A percentile compares a stretch with the other conserved stretches of the same genome.
phyloP scores from a whole-genome alignment of 2,329 filamentous ascomycete species.

The Sporothrix protearum region DNA sequence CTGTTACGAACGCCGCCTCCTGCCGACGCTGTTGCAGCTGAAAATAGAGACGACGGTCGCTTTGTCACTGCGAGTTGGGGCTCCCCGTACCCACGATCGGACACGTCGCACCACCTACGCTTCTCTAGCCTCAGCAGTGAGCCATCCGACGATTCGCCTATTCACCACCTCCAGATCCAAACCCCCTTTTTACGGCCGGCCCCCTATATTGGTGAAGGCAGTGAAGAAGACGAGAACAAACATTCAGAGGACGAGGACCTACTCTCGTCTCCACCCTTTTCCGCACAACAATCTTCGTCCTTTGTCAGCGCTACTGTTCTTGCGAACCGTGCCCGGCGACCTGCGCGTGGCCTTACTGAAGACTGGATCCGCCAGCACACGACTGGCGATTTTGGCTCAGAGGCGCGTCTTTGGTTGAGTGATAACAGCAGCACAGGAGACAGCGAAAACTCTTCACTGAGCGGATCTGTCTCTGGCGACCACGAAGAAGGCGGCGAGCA shows the following conservation, averaged over 20 bases:
- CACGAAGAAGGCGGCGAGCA: conserved; percentile 36
- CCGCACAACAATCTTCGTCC: conserved; percentile 31
- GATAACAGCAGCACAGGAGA: conserved; percentile 70
- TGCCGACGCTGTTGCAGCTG: conserved; percentile 23
- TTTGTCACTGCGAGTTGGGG: conserved; percentile 82
- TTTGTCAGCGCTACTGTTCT: conserved; percentile 57
- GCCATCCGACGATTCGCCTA: conserved; percentile 56
- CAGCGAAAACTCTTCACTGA: conserved; percentile 73
- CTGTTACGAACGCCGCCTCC: conserved; percentile 54
- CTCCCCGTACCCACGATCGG: conserved; percentile 76
- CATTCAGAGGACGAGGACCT: conserved; percentile 22
- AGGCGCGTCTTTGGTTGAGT: conserved; percentile 78
- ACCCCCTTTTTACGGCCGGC: conserved; percentile 60
- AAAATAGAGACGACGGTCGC: conserved; percentile 38
- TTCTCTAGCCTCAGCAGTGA: conserved; percentile 56
- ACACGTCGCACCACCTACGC: conserved; percentile 45
- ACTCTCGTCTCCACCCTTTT: conserved; percentile 27
- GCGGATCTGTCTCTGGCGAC: conserved; percentile 58
- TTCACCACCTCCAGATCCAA: conserved; percentile 59
- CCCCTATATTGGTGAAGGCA: conserved; percentile 41
- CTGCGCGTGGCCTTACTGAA: conserved; percentile 65
- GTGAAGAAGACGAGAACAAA: conserved; percentile 33
- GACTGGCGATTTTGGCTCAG: conserved; percentile 64
- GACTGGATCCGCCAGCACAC: conserved; percentile 85
- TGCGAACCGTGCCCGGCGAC: conserved; percentile 59